Percentiles rank a stretch among this genome's conserved stretches.
These are phyloP conservation scores for Endocladia muricata DNA, from an alignment of 31 red algal species.

Conservation along the genomic window DNA sequence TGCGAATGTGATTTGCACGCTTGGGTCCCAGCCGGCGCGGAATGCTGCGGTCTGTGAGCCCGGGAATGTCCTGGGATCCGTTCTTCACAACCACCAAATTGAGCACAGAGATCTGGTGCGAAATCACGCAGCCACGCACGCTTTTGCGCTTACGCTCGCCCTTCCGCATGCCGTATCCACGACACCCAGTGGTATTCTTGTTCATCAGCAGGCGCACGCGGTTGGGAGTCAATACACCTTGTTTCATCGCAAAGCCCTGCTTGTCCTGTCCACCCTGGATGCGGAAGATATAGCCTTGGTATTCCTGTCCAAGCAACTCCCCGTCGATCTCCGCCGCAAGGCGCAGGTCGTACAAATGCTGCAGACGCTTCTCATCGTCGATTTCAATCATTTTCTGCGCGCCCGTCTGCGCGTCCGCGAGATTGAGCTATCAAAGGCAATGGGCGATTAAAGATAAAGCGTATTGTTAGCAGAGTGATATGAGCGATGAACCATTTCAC, in stretches of 20 bases:
- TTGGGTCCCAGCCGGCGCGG: constrained; percentile 98
- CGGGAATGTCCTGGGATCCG: constrained; percentile 76
- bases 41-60: constrained; percentile 79
- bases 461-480: too few relatives aligned
- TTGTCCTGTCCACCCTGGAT: constrained; percentile 99
- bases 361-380: constrained; percentile 95
- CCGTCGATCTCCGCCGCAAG: constrained; percentile 91
- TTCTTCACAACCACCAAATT: constrained; percentile 91
- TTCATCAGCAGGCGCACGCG: constrained; percentile 93
- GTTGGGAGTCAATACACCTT: constrained; percentile 93
- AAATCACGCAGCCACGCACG: constrained; percentile 98
- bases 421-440: constrained; percentile 91
- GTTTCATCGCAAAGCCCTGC: constrained; percentile 98
- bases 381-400: constrained; percentile 93
- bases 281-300: constrained; percentile 90
- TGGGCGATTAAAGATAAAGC: too few relatives aligned
- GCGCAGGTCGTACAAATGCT: constrained; percentile 90
- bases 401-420: constrained; percentile 94
- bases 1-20: constrained; percentile 95
- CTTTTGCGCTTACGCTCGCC: constrained; percentile 97
- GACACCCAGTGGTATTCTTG: constrained; percentile 81
- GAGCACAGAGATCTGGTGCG: constrained; percentile 85
- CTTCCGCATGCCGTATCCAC: constrained; percentile 93
- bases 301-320: constrained; percentile 88
- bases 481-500: too few relatives aligned